Evolutionary conservation across 768 basidiomycete species (phyloP).

Genomic region (Boletales sp.): DNA sequence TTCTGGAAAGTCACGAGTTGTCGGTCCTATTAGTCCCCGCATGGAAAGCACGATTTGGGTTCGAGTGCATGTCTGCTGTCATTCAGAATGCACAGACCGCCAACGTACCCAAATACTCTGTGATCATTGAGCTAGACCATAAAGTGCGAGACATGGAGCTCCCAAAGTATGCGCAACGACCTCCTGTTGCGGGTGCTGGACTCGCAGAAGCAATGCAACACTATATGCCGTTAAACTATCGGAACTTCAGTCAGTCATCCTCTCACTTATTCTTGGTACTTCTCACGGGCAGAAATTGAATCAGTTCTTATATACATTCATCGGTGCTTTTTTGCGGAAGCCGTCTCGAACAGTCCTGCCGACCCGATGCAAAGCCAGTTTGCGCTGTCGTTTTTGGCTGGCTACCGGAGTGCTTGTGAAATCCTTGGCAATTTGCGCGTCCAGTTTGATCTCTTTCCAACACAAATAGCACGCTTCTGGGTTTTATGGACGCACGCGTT

Average conservation of each 20-base stretch:
- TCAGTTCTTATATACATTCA: slow-evolving; percentile 71
- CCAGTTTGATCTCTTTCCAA: slow-evolving; percentile 50
- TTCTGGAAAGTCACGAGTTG: background rate
- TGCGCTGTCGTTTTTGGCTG: slow-evolving; percentile 64
- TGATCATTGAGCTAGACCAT: slow-evolving; percentile 60
- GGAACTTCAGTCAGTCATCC: slow-evolving; percentile 54
- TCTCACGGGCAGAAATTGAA: background rate
- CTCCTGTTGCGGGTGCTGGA: slow-evolving; percentile 45
- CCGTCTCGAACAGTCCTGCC: slow-evolving; percentile 56
- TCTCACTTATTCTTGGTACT: background rate
- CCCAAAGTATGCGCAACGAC: slow-evolving; percentile 55
- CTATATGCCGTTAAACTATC: slow-evolving; percentile 74
- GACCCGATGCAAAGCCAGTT: slow-evolving; percentile 70
- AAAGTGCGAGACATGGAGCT: slow-evolving; percentile 66
- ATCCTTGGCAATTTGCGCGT: slow-evolving; percentile 46
- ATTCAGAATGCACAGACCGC: slow-evolving; percentile 67
- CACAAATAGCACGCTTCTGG: slow-evolving; percentile 64
- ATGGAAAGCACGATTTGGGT: slow-evolving; percentile 70
- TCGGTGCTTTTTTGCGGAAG: slow-evolving; percentile 74
- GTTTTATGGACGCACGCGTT: slow-evolving; percentile 72
- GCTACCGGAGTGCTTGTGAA: slow-evolving; percentile 63
- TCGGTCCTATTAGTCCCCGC: slow-evolving; percentile 45
- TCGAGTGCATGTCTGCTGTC: slow-evolving; percentile 62
- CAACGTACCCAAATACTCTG: slow-evolving; percentile 57
- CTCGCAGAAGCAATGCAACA: slow-evolving; percentile 65